Evolutionary conservation across 805 yeast species (phyloP), one percentile per base, ranked within the genome.

Genomic region (Pichia gijzeniarum): DNA sequence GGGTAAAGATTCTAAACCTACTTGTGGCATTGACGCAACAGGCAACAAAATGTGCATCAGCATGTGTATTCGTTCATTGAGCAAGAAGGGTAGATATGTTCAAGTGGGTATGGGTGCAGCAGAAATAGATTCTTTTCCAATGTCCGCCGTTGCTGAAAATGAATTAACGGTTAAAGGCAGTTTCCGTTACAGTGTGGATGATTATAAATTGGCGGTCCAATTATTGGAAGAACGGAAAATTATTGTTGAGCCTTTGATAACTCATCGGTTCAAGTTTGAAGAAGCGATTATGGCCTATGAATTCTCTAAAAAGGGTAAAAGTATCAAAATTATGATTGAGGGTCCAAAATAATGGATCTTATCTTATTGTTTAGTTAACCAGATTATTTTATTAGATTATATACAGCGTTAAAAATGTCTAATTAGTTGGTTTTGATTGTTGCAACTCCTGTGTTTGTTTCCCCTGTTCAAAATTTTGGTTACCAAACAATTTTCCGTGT

Each of bases 31-130:
- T 60, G 96, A 88, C 62, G 85, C 91, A 49, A 78, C 95, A 14
- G 96, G 96, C 45, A 88, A 87, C 39, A 86, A 78, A 55, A 73
- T 76, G 30, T 86, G 93, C 53, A 81, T 87, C 51, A 73, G 77
- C 51, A 71, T 80, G 51, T 93, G 87, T 41, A 73, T 87, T 38
- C 68, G 73, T 43, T 71, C 77, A 33, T 69, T 85, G 48, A 74
- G 67, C 42, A 70, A 78, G 30, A 88, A 86, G 46, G 95, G 95
- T 19, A 70, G 80, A 41, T 80, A 73, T 56, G 88, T 85, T 30
- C 95, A 86, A 64, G 91, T 85, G 30, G 96, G 96, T 36, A 85
- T 85, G 79, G 91, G 95, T 21, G 76, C 74, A 36, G 81, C 78
- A 35, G 71, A 75, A 38, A 72, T 85, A 49, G 72, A 73, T 47